Base-by-base conservation (phyloP, 2,329 filamentous ascomycete genomes). In the Cladosporium sp. region DNA sequence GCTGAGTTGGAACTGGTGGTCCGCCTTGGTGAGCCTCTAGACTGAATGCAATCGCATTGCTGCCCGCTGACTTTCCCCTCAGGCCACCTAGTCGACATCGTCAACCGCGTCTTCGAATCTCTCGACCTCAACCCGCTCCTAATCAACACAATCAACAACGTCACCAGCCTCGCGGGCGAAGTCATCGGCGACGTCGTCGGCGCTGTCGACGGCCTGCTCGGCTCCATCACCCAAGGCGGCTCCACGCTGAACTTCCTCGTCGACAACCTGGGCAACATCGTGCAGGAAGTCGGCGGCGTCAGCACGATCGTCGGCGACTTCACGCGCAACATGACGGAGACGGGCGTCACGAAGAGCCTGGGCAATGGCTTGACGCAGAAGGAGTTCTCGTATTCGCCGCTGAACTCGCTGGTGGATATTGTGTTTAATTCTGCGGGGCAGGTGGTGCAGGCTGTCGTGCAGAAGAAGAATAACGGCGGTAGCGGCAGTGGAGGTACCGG, bases 241-340 rank as follows among this genome's bases (percentile, higher is more conserved):
- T 60, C 46, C 7, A 74, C 70, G 13, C 74, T 79, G 64, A 81
- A 76, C 43, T 64, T 63, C 50, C 34, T 65, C 28, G 61, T 84
- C 57, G 81, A 84, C 66, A 83, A 83, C 60, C 70, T 83, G 0
- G 81, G 81, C 34, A 83, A 83, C 59, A 83, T 84, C 57, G 79
- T 84, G 1, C 80, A 83, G 60, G 75, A 82, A 59, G 79, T 82
- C 0, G 71, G 70, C 0, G 76, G 74, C 14, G 67, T 65, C 1
- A 67, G 81, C 2, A 76, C 72, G 51, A 71, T 84, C 55, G 79
- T 84, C 9, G 81, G 81, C 45, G 78, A 81, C 62, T 84, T 74
- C 63, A 62, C 75, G 58, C 69, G 72, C 54, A 83, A 83, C 67
- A 83, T 83, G 80, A 83, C 80, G 4, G 67, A 71, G 52, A 74